These are phyloP conservation scores for Fraxinus excelsior DNA, from an alignment of 257 asterid species.

Conservation along the genomic window DNA sequence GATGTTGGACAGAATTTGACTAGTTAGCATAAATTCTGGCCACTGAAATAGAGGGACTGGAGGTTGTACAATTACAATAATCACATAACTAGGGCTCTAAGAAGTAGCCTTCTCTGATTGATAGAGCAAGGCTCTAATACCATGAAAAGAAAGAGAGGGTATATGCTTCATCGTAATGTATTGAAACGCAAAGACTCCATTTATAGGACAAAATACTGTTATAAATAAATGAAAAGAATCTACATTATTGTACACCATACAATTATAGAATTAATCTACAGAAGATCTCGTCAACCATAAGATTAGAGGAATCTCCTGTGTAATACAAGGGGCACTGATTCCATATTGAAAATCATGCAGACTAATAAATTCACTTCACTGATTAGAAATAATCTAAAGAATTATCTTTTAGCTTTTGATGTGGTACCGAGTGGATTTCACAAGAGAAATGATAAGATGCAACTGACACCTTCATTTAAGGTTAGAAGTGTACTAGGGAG, in stretches of 20 bases:
- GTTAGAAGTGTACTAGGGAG: not conserved
- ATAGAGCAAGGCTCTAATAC: no score
- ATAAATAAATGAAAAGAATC: not conserved
- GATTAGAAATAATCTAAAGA: not conserved
- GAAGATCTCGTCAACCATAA: not conserved
- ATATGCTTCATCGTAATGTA: not conserved
- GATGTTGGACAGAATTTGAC: no score
- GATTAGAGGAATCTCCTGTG: not conserved
- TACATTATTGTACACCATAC: not conserved
- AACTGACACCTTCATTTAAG: not conserved
- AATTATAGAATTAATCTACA: not conserved
- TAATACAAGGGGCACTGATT: not conserved
- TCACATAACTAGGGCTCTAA: no score
- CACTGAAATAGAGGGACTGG: no score
- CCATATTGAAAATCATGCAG: not conserved
- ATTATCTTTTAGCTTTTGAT: no score
- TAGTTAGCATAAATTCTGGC: no score
- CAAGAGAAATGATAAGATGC: no score
- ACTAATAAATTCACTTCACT: not conserved
- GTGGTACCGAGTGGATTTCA: no score
- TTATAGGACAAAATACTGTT: not conserved
- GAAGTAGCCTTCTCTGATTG: no score
- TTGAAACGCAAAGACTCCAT: not conserved
- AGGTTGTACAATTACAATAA: no score
- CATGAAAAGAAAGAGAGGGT: not conserved